Conservation (phyloP, 2,329 filamentous ascomycete species). For the Mollisia scopiformis region DNA sequence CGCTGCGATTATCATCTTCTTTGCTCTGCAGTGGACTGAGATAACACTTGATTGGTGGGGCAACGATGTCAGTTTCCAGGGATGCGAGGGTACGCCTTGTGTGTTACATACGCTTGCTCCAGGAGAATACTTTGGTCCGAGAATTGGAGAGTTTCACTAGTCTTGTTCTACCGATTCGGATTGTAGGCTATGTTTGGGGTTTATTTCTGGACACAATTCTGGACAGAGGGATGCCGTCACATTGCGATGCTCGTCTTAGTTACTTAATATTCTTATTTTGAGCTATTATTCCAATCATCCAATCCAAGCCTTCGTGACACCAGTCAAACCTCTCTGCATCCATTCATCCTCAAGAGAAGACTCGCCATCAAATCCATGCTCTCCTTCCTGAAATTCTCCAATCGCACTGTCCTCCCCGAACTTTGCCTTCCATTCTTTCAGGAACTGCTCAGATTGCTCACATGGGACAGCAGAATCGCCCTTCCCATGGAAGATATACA, state of each 20-base stretch:
- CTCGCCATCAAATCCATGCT: conserved; percentile 23
- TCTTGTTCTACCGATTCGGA: too few relatives aligned
- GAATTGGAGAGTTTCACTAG: background rate
- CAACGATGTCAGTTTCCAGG: conserved; percentile 20
- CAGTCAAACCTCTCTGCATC: conserved; percentile 22
- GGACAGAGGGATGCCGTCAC: too few relatives aligned
- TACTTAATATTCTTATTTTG: too few relatives aligned
- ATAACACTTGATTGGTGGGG: conserved; percentile 43
- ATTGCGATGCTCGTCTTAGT: too few relatives aligned
- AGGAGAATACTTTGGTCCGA: conserved; percentile 37
- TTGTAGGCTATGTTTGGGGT: too few relatives aligned
- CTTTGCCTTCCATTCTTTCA: conserved; percentile 15
- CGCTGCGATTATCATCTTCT: conserved; percentile 56
- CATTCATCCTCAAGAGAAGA: conserved; percentile 20
- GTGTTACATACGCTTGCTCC: conserved; percentile 38
- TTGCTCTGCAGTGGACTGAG: conserved; percentile 50
- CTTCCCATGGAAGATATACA: conserved; percentile 23
- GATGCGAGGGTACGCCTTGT: conserved; percentile 43
- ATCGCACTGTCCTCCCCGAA: conserved; percentile 20
- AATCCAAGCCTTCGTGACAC: conserved; percentile 23
- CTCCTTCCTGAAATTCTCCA: conserved; percentile 20
- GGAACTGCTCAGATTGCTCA: conserved; percentile 18
- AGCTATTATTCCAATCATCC: too few relatives aligned
- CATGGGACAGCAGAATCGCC: conserved; percentile 26
- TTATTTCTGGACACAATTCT: too few relatives aligned